Base-by-base conservation (phyloP, 495 filamentous ascomycete species). In the Evansstolkia leycettana region DNA sequence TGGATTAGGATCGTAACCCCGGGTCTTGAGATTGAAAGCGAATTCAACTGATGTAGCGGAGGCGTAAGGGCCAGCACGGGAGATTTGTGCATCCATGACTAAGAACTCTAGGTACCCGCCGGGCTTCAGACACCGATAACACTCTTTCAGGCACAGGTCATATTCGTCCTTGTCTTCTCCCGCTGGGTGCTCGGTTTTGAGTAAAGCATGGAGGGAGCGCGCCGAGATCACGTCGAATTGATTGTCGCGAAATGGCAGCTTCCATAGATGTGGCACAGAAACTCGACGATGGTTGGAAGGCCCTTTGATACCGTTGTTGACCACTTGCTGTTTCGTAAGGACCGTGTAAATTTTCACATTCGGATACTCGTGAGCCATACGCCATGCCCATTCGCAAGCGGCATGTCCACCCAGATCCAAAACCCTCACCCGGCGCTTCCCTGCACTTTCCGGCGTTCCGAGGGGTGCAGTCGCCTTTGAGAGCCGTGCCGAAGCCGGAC, bases 331-430 rank as follows among this genome's bases (percentile, higher is more conserved):
- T 48, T 82, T 79, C 42, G 76, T 80, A 17, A 78, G 78, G 30
- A 82, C 84, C 3, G 87, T 95, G 57, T 86, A 90, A 31, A 94
- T 76, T 52, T 81, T 84, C 31, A 80, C 75, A 48, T 87, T 77
- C 9, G 80, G 83, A 52, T 87, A 86, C 49, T 85, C 81, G 19
- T 78, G 65, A 0, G 90, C 86, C 19, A 82, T 77, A 52, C 89
- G 76, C 90, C 90, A 98, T 17, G 82, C 92, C 90, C 90, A 98
- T 58, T 92, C 87, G 51, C 84, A 85, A 8, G 80, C 70, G 3
- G 76, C 71, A 50, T 86, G 79, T 28, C 90, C 90, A 14, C 83
- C 86, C 19, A 96, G 75, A 49, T 98, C 90, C 24, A 98, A 70
- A 31, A 96, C 81, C 19, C 84, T 66, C 2, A 64, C 12, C 4